Evolutionary conservation across 306 rosid species (phyloP).

Genomic region (Acacia acuminata): DNA sequence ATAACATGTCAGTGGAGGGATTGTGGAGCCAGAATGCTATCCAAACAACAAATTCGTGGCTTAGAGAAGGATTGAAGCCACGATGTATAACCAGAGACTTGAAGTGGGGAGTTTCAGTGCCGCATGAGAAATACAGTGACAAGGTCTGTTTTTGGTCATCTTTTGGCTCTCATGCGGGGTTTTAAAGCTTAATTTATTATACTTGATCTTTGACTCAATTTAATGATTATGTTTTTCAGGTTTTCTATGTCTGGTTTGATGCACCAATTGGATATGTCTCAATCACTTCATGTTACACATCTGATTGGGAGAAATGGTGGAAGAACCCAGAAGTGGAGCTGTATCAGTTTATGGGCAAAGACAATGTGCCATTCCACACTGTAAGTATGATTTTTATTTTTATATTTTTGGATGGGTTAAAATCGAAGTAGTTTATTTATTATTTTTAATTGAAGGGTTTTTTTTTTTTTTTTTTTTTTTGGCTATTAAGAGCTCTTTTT

Average conservation of each 20-base stretch:
- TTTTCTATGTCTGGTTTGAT: slow-evolving; percentile 98
- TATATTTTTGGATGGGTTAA: background rate
- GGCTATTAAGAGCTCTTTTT: slow-evolving; percentile 11
- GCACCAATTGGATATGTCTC: slow-evolving; percentile 97
- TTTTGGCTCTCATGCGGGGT: slow-evolving; percentile 1
- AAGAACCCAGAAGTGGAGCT: slow-evolving; percentile 82
- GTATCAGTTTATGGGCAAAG: slow-evolving; percentile 99
- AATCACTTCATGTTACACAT: slow-evolving; percentile 85
- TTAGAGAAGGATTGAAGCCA: slow-evolving; percentile 21
- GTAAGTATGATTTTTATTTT: slow-evolving; percentile 43
- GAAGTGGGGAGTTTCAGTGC: slow-evolving; percentile 99
- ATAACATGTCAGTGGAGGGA: slow-evolving; percentile 75
- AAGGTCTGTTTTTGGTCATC: slow-evolving; percentile 50
- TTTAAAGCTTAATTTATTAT: background rate
- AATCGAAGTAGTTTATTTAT: background rate
- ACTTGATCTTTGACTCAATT: background rate
- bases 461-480: background rate
- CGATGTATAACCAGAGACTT: slow-evolving; percentile 88
- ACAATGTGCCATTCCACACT: slow-evolving; percentile 97
- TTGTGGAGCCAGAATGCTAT: slow-evolving; percentile 95
- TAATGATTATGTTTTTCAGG: slow-evolving; percentile 44
- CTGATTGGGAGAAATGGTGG: slow-evolving; percentile 99
- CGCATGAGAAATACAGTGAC: slow-evolving; percentile 81
- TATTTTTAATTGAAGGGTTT: background rate
- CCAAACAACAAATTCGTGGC: slow-evolving; percentile 90